Conservation (phyloP, 108 stramenopile genomes). For the Epipyxis sp. region DNA sequence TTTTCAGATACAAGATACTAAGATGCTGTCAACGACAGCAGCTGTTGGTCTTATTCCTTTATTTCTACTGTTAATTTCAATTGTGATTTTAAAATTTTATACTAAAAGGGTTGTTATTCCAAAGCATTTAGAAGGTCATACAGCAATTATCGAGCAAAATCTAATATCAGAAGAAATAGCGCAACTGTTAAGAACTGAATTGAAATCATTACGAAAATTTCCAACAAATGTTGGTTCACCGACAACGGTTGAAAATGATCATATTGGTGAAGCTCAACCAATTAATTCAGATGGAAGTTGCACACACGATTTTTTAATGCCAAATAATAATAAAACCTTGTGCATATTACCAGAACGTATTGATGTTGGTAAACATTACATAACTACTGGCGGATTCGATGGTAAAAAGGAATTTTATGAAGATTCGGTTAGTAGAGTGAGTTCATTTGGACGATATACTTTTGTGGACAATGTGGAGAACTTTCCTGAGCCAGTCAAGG, state of each 20-base stretch:
- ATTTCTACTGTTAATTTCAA: no score
- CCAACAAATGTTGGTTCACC: constrained; percentile 22
- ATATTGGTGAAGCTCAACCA: constrained; percentile 34
- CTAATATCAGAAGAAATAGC: neutral
- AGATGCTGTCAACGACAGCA: no score
- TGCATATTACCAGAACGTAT: constrained; percentile 42
- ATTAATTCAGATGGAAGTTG: constrained; percentile 33
- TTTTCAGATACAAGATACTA: no score
- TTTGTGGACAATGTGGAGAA: constrained; percentile 29
- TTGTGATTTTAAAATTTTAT: no score
- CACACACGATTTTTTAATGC: constrained; percentile 34
- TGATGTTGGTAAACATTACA: constrained; percentile 34
- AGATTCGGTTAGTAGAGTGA: neutral
- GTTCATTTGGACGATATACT: constrained; percentile 33
- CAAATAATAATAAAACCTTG: constrained; percentile 12
- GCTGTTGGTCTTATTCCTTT: no score
- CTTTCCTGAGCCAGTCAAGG: neutral
- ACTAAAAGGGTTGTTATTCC: neutral
- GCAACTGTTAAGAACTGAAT: neutral
- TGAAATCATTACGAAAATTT: neutral
- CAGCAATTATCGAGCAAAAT: neutral
- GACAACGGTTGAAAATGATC: constrained; percentile 31
- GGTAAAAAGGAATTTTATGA: constrained; percentile 30
- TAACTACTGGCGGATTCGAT: constrained; percentile 34
- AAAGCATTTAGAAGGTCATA: neutral